Evolutionary conservation across 345 rosid species (phyloP).

Genomic region (Stellera chamaejasme): DNA sequence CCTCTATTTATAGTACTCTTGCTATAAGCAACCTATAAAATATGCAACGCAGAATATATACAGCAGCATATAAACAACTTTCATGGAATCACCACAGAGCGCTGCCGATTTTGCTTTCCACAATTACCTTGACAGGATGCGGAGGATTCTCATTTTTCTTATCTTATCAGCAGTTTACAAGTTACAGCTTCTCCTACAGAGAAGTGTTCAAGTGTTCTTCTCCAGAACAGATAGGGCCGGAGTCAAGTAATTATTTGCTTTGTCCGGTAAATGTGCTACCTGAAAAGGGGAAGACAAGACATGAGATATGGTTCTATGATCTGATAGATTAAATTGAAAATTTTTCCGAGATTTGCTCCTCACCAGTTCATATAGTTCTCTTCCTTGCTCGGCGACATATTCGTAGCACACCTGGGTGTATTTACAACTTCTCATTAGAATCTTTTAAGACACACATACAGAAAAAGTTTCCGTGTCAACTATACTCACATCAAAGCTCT

Average conservation of each 20-base stretch:
- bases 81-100: too few species aligned
- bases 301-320: background rate
- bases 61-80: too few species aligned
- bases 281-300: conserved; percentile 15
- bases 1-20: too few species aligned
- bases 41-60: too few species aligned
- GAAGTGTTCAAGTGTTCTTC: conserved; percentile 58
- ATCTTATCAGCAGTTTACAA: background rate
- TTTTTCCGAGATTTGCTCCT: conserved; percentile 7
- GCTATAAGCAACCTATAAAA: too few species aligned
- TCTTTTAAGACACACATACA: background rate
- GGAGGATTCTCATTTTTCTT: background rate
- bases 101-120: too few species aligned
- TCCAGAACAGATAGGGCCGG: conserved; percentile 83
- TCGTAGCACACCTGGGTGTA: conserved; percentile 77
- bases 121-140: too few species aligned
- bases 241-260: conserved; percentile 93
- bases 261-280: conserved; percentile 97
- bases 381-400: conserved; percentile 77
- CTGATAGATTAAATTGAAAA: too few species aligned
- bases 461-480: background rate
- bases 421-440: conserved; percentile 8
- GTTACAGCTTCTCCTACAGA: background rate
- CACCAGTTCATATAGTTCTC: conserved; percentile 89
- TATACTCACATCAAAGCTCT: conserved; percentile 80